phyloP scores from a whole-genome alignment of 805 yeast genomes.

The Wickerhamiella kurtzmanii region DNA sequence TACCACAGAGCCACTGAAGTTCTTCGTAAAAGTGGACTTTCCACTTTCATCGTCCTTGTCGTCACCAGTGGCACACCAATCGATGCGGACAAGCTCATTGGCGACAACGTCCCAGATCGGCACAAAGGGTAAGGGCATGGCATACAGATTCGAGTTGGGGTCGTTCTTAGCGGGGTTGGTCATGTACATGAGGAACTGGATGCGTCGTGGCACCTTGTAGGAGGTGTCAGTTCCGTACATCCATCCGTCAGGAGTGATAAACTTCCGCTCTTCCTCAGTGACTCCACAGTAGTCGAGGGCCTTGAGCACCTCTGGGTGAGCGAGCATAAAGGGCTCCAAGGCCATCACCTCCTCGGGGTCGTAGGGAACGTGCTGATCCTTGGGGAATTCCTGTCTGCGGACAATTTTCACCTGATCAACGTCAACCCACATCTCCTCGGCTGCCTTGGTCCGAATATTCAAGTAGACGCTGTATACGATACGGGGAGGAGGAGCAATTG shows the following conservation, averaged over 20 bases:
- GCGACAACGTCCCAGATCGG: conserved; percentile 58
- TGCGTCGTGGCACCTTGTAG: conserved; percentile 31
- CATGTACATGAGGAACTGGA: conserved; percentile 65
- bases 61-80: conserved; percentile 56
- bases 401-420: conserved; percentile 48
- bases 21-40: conserved; percentile 43
- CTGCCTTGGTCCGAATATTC: conserved; percentile 32
- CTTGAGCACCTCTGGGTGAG: conserved; percentile 87
- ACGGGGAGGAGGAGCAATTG: conserved; percentile 48
- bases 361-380: conserved; percentile 58
- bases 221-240: conserved; percentile 62
- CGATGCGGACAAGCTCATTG: conserved; percentile 53
- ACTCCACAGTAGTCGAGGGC: conserved; percentile 74
- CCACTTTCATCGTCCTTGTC: conserved; percentile 49
- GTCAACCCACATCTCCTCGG: conserved; percentile 62
- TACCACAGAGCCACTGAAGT: conserved; percentile 41
- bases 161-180: conserved; percentile 43
- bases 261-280: conserved; percentile 12
- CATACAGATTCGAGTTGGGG: conserved; percentile 40
- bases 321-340: conserved; percentile 19
- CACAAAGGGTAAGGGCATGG: conserved; percentile 58
- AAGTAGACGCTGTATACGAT: conserved; percentile 57
- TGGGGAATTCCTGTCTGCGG: conserved; percentile 41
- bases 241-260: conserved; percentile 34
- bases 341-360: conserved; percentile 35